Percentiles rank a stretch among this genome's conserved stretches.
Evolutionary conservation across 352 stramenopile genomes (phyloP).

Genomic region (Phytophthora pisi): DNA sequence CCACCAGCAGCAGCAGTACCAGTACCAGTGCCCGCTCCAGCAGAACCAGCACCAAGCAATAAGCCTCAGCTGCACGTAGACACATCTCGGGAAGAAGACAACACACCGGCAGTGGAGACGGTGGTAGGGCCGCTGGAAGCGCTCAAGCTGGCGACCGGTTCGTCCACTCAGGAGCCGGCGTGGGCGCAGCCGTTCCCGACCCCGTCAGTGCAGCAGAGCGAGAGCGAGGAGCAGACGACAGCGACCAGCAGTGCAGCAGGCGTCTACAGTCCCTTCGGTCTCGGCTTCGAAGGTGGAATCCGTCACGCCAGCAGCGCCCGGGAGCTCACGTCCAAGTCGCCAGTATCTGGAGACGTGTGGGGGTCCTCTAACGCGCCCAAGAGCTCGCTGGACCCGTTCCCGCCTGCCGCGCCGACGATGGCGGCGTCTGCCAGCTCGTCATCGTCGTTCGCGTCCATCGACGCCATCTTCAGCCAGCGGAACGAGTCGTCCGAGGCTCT

Average conservation of each 20-base stretch:
- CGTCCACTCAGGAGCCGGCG: conserved; percentile 62
- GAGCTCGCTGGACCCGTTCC: conserved; percentile 21
- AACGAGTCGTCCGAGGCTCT: conserved; percentile 78
- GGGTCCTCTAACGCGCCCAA: conserved; percentile 25
- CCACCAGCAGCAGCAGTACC: conserved; percentile 2
- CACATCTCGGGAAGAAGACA: conserved; percentile 42
- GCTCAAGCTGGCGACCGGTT: conserved; percentile 69
- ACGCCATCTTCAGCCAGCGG: conserved; percentile 82
- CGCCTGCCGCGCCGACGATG: conserved; percentile 14
- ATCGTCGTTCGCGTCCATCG: conserved; percentile 81
- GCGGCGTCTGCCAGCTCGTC: conserved; percentile 32
- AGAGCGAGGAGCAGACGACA: conserved; percentile 35
- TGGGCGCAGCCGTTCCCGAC: conserved; percentile 77
- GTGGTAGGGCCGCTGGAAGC: conserved; percentile 71
- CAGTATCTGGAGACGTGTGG: conserved; percentile 32
- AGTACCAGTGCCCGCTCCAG: conserved; percentile 1
- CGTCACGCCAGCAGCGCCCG: conserved; percentile 36
- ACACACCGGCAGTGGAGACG: conserved; percentile 26
- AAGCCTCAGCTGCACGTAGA: conserved; percentile 62
- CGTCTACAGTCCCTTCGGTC: conserved; percentile 76
- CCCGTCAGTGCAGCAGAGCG: conserved; percentile 41
- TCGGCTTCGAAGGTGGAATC: conserved; percentile 76
- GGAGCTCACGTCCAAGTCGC: conserved; percentile 25
- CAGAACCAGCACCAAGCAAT: conserved; percentile 17
- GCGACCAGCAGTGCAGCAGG: conserved; percentile 20